Base-by-base conservation (phyloP, 1,284 basidiomycete genomes). In the Leucocoprinus gongylophorus region DNA sequence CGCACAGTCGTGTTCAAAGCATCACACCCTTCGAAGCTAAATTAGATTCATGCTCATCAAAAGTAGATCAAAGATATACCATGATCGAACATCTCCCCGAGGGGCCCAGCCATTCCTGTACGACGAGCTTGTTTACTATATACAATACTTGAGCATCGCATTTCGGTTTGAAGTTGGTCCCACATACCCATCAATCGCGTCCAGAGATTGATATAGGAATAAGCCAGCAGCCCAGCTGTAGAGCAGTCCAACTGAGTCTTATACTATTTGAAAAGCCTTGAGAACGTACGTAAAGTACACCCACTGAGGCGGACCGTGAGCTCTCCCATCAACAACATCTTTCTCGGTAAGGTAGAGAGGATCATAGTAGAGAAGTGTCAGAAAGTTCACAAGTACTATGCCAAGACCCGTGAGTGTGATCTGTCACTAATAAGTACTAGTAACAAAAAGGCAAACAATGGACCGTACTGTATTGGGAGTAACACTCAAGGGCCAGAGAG, bases 21-120 rank as follows among this genome's bases (percentile, higher is more conserved):
- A 64, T 94, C 91, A 60, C 87, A 91, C 3, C 88, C 85, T 89
- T 13, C n/a, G 43, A 28, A 42, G 3, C 30, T 6, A 51, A 20
- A 10, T 45, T 46, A 30, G 48, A 20, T 29, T 9, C 33, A 50
- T 15, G n/a, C 15, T 37, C 29, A 9, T 26, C 48, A 21, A 39
- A 26, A 23, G 28, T 20, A 23, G 21, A n/a, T 13, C 33, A 17
- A 47, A 13, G 13, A 62, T 76, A 45, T 58, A 77, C 94, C 97
- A 68, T 99, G 95, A 67, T 99, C 95, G 65, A 98, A 98, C 79
- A 97, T 84, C 67, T 97, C 91, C 17, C 95, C 95, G 17, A 98
- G 72, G 2, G 95, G 95, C 3, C 95, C 92, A 18, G 94, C 88
- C 90, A 97, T 98, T 2, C 91, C 91, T 0, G 94, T 97, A 50